These are phyloP conservation scores for Strigomonas galati DNA, from an alignment of 208 protist species.

Conservation along the genomic window DNA sequence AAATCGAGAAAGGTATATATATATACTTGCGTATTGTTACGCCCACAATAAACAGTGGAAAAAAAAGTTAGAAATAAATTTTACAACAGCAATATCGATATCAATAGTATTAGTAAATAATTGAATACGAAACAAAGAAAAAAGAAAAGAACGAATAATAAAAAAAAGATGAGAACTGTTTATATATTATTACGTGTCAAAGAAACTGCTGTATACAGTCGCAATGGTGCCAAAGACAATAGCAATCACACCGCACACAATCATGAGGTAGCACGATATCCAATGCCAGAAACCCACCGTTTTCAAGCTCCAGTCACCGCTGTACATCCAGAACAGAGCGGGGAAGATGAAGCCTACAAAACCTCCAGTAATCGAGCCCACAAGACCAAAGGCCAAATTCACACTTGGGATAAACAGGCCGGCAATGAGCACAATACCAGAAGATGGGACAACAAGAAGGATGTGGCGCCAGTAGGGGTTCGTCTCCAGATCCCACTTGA, in stretches of 20 bases:
- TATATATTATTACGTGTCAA: neutral
- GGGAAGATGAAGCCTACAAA: slow-evolving; percentile 66
- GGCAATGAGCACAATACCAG: slow-evolving; percentile 23
- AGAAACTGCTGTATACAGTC: slow-evolving; percentile 21
- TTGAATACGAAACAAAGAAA: slow-evolving; percentile 1
- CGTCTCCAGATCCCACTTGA: slow-evolving; percentile 23
- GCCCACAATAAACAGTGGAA: neutral
- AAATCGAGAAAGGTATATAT: too few relatives aligned
- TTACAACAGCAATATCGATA: slow-evolving; percentile 1
- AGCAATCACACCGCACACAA: slow-evolving; percentile 22
- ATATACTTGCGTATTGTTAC: too few relatives aligned
- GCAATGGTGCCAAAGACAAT: slow-evolving; percentile 37
- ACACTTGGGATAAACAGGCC: slow-evolving; percentile 56
- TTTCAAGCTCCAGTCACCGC: slow-evolving; percentile 11
- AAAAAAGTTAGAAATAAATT: neutral
- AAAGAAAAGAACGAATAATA: too few relatives aligned
- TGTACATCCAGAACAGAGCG: slow-evolving; percentile 33
- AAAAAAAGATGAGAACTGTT: too few relatives aligned
- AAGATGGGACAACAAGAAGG: slow-evolving; percentile 31
- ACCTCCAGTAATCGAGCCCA: slow-evolving; percentile 50
- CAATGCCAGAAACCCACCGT: slow-evolving; percentile 21
- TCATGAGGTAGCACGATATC: slow-evolving; percentile 24
- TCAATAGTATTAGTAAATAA: slow-evolving; percentile 5
- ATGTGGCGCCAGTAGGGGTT: slow-evolving; percentile 33
- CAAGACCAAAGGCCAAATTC: slow-evolving; percentile 49